These are phyloP conservation scores for Auriscalpium microsporum DNA, from an alignment of 768 basidiomycete genomes.

Conservation along the genomic window DNA sequence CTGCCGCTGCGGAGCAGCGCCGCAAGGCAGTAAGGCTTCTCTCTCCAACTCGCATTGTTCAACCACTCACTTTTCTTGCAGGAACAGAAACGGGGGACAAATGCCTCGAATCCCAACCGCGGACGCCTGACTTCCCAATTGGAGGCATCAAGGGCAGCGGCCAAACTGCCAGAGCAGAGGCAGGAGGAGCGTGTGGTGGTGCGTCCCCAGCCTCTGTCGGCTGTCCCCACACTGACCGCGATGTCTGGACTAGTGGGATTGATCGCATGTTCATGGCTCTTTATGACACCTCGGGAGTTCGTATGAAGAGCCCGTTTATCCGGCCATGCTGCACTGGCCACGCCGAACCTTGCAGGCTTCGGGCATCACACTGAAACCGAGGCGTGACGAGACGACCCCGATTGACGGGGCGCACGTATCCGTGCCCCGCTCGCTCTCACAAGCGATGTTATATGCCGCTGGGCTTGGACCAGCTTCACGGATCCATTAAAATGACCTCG, in stretches of 20 bases:
- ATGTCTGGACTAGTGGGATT: slow-evolving; percentile 36
- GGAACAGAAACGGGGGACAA: slow-evolving; percentile 36
- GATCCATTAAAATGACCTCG: too few species aligned
- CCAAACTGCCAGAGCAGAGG: slow-evolving; percentile 29
- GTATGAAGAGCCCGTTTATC: background rate
- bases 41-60: background rate
- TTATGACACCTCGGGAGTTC: background rate
- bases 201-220: slow-evolving; percentile 21
- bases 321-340: background rate
- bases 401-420: too few species aligned
- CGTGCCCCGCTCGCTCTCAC: too few species aligned
- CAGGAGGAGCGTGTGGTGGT: slow-evolving; percentile 38
- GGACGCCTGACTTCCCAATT: slow-evolving; percentile 36
- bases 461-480: too few species aligned
- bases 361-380: background rate
- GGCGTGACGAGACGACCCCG: background rate
- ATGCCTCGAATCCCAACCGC: slow-evolving; percentile 35
- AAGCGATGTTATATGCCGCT: too few species aligned
- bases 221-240: slow-evolving; percentile 19
- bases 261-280: slow-evolving; percentile 3
- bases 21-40: slow-evolving; percentile 23
- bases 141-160: slow-evolving; percentile 30
- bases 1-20: slow-evolving; percentile 28
- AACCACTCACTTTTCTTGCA: slow-evolving; percentile 9
- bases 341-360: too few species aligned